Percentiles rank a stretch among this genome's conserved stretches.
phyloP scores from a whole-genome alignment of 108 stramenopile species.

The Skeletonema menzelii region DNA sequence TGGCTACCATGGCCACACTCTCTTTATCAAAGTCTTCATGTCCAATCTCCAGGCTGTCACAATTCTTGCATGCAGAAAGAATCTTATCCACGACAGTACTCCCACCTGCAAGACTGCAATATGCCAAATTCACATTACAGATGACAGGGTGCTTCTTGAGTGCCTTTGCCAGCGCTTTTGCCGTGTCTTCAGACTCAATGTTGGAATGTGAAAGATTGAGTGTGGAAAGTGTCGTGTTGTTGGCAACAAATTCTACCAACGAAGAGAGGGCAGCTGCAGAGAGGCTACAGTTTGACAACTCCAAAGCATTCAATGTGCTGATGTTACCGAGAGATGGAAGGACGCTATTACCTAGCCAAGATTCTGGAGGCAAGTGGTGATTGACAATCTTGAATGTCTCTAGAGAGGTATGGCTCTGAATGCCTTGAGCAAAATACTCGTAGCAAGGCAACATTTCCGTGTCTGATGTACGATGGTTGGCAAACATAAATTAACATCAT shows the following conservation, averaged over 20 bases:
- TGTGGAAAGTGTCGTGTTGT: neutral
- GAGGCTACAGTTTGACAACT: neutral
- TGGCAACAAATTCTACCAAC: neutral
- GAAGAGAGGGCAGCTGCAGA: neutral
- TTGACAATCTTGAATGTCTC: slow-evolving; percentile 2
- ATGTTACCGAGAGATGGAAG: neutral
- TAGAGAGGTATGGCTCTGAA: neutral
- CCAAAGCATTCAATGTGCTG: neutral
- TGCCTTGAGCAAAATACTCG: slow-evolving; percentile 16
- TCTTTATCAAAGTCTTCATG: neutral
- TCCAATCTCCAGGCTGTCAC: neutral
- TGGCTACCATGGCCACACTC: neutral
- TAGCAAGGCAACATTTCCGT: slow-evolving; percentile 11
- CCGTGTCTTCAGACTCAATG: neutral
- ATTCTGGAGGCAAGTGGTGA: neutral
- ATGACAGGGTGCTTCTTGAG: neutral
- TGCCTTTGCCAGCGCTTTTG: neutral
- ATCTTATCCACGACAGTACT: neutral
- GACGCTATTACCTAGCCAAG: neutral
- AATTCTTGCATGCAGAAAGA: neutral
- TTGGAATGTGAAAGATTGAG: neutral
- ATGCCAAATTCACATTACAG: neutral
- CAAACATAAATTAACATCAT: neutral
- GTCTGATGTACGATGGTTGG: neutral
- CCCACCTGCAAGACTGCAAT: neutral